A percentile compares a stretch with the other conserved stretches of the same genome.
phyloP scores from a whole-genome alignment of 2,329 filamentous ascomycete species.

The Cryphonectria carpinicola region DNA sequence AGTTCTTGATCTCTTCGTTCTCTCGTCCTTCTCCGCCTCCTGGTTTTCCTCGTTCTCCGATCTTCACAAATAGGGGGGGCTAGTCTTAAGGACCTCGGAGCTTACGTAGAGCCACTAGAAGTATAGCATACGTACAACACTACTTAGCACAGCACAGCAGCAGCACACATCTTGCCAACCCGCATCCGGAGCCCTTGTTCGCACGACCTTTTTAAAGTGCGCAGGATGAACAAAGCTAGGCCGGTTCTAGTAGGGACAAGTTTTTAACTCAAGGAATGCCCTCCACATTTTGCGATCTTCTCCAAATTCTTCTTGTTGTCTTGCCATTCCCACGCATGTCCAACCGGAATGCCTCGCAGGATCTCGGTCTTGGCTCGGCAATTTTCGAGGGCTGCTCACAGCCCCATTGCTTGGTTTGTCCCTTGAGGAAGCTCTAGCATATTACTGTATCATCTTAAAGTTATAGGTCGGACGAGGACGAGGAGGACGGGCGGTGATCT shows the following conservation, averaged over 20 bases:
- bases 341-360: constrained; percentile 20
- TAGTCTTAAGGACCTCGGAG: not conserved
- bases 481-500: not conserved
- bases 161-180: not conserved
- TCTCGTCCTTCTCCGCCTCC: not conserved
- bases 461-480: not conserved
- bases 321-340: not conserved
- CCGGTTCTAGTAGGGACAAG: constrained; percentile 11
- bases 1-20: not conserved
- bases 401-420: not conserved
- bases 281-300: not conserved
- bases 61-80: not conserved
- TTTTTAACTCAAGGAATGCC: not conserved
- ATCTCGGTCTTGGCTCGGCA: constrained; percentile 23
- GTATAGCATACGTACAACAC: not conserved
- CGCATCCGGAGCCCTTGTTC: constrained; percentile 1
- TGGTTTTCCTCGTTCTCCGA: not conserved
- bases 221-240: constrained; percentile 9
- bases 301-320: not conserved
- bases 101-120: not conserved
- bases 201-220: not conserved
- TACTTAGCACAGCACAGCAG: not conserved
- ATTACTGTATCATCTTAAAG: not conserved
- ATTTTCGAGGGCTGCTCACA: not conserved
- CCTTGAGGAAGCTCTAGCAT: not conserved